phyloP scores from a whole-genome alignment of 106 monocot genomes.

The Gastrodia elata region DNA sequence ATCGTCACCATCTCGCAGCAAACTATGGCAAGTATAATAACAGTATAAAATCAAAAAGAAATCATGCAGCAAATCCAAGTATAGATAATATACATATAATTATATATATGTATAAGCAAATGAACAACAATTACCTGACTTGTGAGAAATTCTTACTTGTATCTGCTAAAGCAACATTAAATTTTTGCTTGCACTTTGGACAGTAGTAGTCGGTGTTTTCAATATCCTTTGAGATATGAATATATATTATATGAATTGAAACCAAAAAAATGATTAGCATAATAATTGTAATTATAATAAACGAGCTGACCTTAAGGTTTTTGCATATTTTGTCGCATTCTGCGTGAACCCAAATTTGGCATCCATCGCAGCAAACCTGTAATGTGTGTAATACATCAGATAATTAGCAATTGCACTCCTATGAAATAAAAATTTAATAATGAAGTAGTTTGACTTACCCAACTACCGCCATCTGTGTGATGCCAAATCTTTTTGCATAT shows the following conservation, averaged over 20 bases:
- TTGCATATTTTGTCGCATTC: conserved; percentile 64
- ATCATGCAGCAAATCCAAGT: neutral
- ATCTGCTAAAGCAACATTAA: conserved; percentile 26
- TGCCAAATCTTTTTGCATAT: conserved; percentile 97
- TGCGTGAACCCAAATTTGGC: conserved; percentile 91
- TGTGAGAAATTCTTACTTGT: conserved; percentile 26
- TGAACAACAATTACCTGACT: conserved; percentile 25
- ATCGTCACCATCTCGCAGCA: conserved; percentile 20
- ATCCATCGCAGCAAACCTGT: conserved; percentile 83
- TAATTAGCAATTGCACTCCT: neutral
- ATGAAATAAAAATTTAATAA: neutral
- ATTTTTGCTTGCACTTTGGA: conserved; percentile 78
- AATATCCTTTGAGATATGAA: conserved; percentile 43
- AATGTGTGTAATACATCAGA: conserved; percentile 3
- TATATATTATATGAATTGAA: neutral
- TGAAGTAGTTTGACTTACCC: conserved; percentile 39
- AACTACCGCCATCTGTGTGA: conserved; percentile 70
- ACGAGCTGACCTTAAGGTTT: conserved; percentile 41
- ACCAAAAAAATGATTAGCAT: neutral
- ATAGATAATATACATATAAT: too few species aligned
- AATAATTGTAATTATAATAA: conserved; percentile 4
- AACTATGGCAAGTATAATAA: neutral
- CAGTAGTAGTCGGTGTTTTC: conserved; percentile 65
- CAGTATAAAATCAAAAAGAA: neutral
- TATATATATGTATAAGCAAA: too few species aligned